Evolutionary conservation across 805 yeast species (phyloP), one percentile per base, ranked within the genome.

Genomic region (Myxozyma geophila): DNA sequence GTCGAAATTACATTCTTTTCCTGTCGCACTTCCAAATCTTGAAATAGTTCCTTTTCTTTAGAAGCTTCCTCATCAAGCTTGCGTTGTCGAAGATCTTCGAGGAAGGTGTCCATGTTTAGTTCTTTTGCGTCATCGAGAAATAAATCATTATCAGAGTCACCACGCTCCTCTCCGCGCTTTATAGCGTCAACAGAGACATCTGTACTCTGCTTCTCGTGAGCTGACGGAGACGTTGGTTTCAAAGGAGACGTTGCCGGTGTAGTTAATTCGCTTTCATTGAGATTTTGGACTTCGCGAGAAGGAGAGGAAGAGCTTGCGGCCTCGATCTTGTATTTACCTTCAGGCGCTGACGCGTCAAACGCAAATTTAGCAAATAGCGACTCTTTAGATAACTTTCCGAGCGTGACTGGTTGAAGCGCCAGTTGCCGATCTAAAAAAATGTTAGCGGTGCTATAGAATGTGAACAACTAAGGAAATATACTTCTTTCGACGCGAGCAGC

Each of bases 401-500:
- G 44, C 15, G 67, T 64, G 17, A 51, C 50, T 12, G 67, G 63
- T 47, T 64, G 55, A 3, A 57, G 36, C 12, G 60, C 59, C 13
- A 64, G 46, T 37, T 64, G 64, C 3, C 63, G 67, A 40, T 51
- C 66, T 63, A 43, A 17, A n/a, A 28, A 17, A 33, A 15, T 15
- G 44, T 41, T 12, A 19, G 23, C 8, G 17, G 5, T 17, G 40
- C 0, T 7, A 41, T 17, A n/a, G 1, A 28, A 13, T 17, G 13
- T 37, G 7, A 37, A 23, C 7, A 5, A 15, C 1, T 5, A 10
- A 49, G 43, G 17, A 12, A 13, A 54, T 60, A 13, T 54, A 59
- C 67, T 61, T 50, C 70, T 44, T 9, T 57, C 63, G 13, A 67
- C 54, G 10, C 70, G 60, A 17, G 66, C 68, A 12, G 65, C 54